Evolutionary conservation across 768 basidiomycete species (phyloP).

Genomic region (Boletus vermiculosoides): DNA sequence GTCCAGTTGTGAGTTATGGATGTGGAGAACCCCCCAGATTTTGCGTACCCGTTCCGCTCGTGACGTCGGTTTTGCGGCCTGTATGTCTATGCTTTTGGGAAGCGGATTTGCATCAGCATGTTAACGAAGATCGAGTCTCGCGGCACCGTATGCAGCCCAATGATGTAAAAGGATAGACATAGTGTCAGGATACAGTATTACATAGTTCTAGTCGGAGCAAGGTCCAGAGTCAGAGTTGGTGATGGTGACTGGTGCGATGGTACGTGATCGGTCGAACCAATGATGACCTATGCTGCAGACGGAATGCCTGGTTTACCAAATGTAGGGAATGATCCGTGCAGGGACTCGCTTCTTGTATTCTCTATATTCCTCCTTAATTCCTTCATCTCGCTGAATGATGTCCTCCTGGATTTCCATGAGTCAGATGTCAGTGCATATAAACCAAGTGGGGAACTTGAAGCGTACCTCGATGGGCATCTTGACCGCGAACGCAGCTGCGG

Average conservation of each 20-base stretch:
- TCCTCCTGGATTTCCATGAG: conserved; percentile 17
- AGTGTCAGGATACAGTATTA: neutral
- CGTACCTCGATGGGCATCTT: conserved; percentile 32
- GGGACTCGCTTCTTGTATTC: conserved; percentile 26
- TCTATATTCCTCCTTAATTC: conserved; percentile 15
- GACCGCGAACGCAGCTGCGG: conserved; percentile 11
- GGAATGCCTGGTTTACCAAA: conserved; percentile 10
- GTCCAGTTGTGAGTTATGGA: too few relatives aligned
- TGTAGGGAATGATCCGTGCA: conserved; percentile 22
- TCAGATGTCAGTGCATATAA: neutral
- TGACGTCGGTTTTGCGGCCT: neutral
- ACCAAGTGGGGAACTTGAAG: neutral
- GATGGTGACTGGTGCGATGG: too few relatives aligned
- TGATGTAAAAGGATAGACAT: neutral
- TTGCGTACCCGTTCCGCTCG: too few relatives aligned
- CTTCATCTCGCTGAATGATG: conserved; percentile 20
- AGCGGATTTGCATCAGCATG: neutral
- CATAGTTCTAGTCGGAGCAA: neutral
- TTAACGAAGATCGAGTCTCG: too few relatives aligned
- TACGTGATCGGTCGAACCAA: neutral
- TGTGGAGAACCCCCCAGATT: too few relatives aligned
- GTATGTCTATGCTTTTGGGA: neutral
- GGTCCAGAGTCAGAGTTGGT: too few relatives aligned
- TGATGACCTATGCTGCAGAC: neutral
- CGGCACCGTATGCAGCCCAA: neutral